Percentiles rank a stretch among this genome's conserved stretches.
These are phyloP conservation scores for Pestalotiopsis sp. DNA, from an alignment of 2,329 filamentous ascomycete species.

Conservation along the genomic window DNA sequence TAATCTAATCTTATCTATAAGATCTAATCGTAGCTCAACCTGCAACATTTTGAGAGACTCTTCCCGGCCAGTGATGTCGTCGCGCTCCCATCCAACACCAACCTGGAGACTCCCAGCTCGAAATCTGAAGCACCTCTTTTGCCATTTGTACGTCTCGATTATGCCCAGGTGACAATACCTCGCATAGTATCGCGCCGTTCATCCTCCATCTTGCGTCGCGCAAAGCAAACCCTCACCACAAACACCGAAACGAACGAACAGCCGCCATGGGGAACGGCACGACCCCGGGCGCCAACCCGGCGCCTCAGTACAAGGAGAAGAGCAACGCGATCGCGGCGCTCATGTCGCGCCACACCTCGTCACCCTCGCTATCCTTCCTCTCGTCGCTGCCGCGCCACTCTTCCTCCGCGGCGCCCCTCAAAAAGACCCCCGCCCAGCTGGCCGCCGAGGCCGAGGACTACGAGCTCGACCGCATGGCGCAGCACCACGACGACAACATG, in stretches of 20 bases:
- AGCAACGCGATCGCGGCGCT: slow-evolving; percentile 33
- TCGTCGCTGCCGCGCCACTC: slow-evolving; percentile 20
- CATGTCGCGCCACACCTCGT: slow-evolving; percentile 2
- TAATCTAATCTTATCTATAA: neutral
- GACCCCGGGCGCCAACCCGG: slow-evolving; percentile 26
- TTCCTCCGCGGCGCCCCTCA: neutral
- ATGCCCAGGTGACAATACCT: no score
- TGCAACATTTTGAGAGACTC: neutral
- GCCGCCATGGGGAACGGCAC: slow-evolving; percentile 14
- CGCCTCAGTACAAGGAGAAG: slow-evolving; percentile 29
- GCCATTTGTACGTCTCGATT: no score
- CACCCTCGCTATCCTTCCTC: neutral
- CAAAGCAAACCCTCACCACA: neutral
- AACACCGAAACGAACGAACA: neutral
- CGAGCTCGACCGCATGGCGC: slow-evolving; percentile 14
- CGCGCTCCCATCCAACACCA: neutral
- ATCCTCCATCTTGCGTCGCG: no score
- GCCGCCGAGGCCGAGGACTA: slow-evolving; percentile 6
- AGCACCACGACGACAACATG: slow-evolving; percentile 19
- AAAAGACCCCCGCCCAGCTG: slow-evolving; percentile 7
- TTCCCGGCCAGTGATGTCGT: neutral
- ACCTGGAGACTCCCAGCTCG: no score
- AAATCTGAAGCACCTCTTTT: no score
- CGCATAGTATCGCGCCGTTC: no score
- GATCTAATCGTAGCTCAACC: neutral